Evolutionary conservation across 495 filamentous ascomycete species (phyloP).

Genomic region (Hypoxylon intermedium): DNA sequence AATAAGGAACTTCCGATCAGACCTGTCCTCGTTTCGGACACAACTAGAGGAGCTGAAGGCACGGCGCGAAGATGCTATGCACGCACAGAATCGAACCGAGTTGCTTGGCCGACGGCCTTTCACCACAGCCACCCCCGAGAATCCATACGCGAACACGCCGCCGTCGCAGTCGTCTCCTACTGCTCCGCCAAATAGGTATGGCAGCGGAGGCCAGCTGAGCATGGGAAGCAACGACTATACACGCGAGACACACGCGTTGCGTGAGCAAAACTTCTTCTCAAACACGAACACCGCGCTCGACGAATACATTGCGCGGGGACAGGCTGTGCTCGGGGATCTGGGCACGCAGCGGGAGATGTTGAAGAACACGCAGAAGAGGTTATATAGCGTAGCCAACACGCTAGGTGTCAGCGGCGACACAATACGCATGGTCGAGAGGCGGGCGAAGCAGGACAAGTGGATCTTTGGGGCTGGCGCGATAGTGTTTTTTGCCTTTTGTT

Average conservation of each 20-base stretch:
- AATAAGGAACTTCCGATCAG: slow-evolving; percentile 81
- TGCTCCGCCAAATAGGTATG: slow-evolving; percentile 42
- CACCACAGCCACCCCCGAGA: slow-evolving; percentile 86
- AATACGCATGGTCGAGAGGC: slow-evolving; percentile 91
- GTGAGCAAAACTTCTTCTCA: slow-evolving; percentile 86
- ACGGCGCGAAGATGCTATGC: slow-evolving; percentile 75
- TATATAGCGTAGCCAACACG: slow-evolving; percentile 94
- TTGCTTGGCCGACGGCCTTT: slow-evolving; percentile 91
- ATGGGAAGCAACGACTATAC: slow-evolving; percentile 63
- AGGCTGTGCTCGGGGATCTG: slow-evolving; percentile 87
- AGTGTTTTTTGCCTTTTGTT: slow-evolving; percentile 92
- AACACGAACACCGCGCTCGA: slow-evolving; percentile 83
- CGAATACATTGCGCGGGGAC: slow-evolving; percentile 89
- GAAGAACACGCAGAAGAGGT: slow-evolving; percentile 86
- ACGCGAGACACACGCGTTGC: slow-evolving; percentile 82
- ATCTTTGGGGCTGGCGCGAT: slow-evolving; percentile 91
- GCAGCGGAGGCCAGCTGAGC: slow-evolving; percentile 59
- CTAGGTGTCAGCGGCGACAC: slow-evolving; percentile 93
- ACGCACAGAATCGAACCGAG: slow-evolving; percentile 77
- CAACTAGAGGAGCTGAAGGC: slow-evolving; percentile 79
- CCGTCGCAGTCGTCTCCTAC: slow-evolving; percentile 31
- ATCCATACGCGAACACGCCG: slow-evolving; percentile 80
- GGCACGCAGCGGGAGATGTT: slow-evolving; percentile 91
- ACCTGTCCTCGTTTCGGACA: slow-evolving; percentile 78
- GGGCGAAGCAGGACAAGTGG: slow-evolving; percentile 96